Base-by-base conservation (phyloP, 768 basidiomycete species). In the Austroboletus eburneus region DNA sequence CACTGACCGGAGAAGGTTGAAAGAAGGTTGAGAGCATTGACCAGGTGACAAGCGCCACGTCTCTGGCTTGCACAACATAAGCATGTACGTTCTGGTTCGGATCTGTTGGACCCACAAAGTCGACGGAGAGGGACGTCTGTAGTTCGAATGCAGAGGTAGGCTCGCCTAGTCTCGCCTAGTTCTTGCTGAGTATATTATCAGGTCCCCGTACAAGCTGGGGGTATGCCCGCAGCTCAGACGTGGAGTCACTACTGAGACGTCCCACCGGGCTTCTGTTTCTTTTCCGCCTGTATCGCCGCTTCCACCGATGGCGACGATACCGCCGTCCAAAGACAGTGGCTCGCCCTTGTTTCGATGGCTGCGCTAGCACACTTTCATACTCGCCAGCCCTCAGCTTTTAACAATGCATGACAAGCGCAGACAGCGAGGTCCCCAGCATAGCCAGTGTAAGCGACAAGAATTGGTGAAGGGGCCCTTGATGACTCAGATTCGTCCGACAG, bases 381-480 rank as follows among this genome's bases (percentile, higher is more conserved):
- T 7, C 63, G 71, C 12, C 65, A 72, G 10, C 62, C 70, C 1
- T 69, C 75, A 0, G 45, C 74, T 3, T 72, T 70, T 44, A 70
- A 71, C 17, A n/a, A n/a, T 73, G 76, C 6, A 65, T 74, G 3
- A 22, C 47, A 17, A 61, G 52, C 21, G 42, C 53, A 0, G 60
- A 57, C 27, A 67, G 64, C 42, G 69, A 70, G 27, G 67, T 55
- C 38, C 61, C 63, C 3, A 69, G 63, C 35, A 60, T 48, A 3
- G 63, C 65, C n/a, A 55, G 57, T 27, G 69, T 69, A 10, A 71
- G 70, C 51, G 70, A 73, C 43, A 63, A 63, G 43, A 85, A 77
- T 83, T 9, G 87, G 87, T 4, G 88, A 89, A 57, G 86, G 87
- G 22, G 85, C 83, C 1, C 65, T 91, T 3, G 83, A 85, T 47